Percentiles rank a stretch among this genome's conserved stretches.
These are phyloP conservation scores for Groenewaldozyma sp. DNA, from an alignment of 1,139 yeast species.

Conservation along the genomic window DNA sequence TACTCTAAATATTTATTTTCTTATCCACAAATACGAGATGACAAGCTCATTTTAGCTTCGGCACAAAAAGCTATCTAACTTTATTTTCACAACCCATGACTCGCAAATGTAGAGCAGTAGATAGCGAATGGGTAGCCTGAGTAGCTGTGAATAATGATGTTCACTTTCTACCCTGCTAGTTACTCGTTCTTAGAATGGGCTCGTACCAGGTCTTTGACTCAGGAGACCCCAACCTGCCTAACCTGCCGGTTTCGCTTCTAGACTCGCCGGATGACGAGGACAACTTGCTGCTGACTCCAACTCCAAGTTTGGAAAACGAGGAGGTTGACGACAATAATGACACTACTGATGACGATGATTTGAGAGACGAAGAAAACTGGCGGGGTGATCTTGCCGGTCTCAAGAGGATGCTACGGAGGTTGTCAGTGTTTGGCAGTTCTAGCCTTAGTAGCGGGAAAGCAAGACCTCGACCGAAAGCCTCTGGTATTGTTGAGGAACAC, in stretches of 20 bases:
- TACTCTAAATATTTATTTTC: not conserved
- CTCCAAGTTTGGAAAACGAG: conserved; percentile 12
- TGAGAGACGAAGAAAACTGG: not conserved
- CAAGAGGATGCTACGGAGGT: not conserved
- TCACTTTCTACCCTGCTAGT: too few species aligned
- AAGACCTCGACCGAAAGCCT: not conserved
- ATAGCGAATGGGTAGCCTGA: too few species aligned
- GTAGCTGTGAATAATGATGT: too few species aligned
- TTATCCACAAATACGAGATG: not conserved
- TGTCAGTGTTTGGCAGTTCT: not conserved
- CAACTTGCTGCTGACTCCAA: conserved; percentile 2
- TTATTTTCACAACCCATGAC: too few species aligned
- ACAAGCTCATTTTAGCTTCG: not conserved
- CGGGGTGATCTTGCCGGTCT: not conserved
- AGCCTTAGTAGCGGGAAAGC: too few species aligned
- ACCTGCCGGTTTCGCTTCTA: conserved; percentile 27
- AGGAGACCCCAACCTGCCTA: conserved; percentile 34
- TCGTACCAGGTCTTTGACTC: conserved; percentile 30
- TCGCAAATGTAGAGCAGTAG: too few species aligned
- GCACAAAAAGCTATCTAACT: too few species aligned
- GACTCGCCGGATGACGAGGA: not conserved
- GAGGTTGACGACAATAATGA: conserved; percentile 17
- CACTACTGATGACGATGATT: conserved; percentile 7
- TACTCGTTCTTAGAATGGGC: too few species aligned
- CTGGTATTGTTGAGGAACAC: too few species aligned